Base-by-base conservation (phyloP, 192 early-diverging fungal species). In the Podila verticillata region DNA sequence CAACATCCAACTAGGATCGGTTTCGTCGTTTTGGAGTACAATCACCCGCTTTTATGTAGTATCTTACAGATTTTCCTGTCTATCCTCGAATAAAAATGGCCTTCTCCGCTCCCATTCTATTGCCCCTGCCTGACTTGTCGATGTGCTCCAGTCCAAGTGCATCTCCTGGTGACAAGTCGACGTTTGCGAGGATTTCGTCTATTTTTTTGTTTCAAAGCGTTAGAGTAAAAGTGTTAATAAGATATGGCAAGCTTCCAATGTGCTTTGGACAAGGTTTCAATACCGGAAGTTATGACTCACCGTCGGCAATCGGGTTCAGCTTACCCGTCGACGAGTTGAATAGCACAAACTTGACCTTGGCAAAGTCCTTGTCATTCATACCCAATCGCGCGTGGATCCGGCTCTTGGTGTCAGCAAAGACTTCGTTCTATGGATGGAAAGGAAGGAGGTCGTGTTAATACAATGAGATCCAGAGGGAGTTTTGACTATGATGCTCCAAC, bases 351-450 rank as follows among this genome's bases (percentile, higher is more conserved):
- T 87, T 92, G 35, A 91, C 82, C 66, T 89, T 90, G 2, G 77
- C 84, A 64, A 92, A 92, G 44, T 97, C 95, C 82, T 92, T 94
- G 61, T 95, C 93, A 74, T 85, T 84, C 87, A 93, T 84, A 28
- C 93, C 93, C 44, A 92, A 83, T 51, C 89, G 79, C 56, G 48
- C 71, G 69, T 88, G 89, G 63, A 97, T 83, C 7, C 95, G 85
- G 65, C 69, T 69, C 86, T 91, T 93, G 20, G 93, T 93, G 7
- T 87, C 89, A 10, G 84, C 51, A 67, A 93, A 88, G 31, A 74
- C 24, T 68, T 96, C 94, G 66, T 86, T 92, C 84, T 90, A 60
- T 12, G n/a, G n/a, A 57, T 26, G 30, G 12, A 24, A 60, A 26
- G 28, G 58, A 7, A 54, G 22, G 2, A 22, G 13, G 36, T 2